Evolutionary conservation across 208 protist species (phyloP).

Genomic region (Leishmania lainsoni): DNA sequence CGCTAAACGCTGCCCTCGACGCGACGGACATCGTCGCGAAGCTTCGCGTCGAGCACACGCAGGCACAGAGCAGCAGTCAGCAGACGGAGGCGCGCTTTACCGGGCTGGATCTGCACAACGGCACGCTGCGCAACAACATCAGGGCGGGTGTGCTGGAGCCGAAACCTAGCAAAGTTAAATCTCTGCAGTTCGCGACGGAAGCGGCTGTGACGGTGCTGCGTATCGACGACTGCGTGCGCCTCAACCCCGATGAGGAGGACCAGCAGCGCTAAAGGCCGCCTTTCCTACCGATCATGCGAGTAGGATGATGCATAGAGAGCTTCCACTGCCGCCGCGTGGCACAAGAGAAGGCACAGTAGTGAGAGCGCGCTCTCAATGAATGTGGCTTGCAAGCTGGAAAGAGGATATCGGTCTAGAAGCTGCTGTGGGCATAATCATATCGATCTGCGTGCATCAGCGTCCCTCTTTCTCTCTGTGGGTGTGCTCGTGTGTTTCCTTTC

Average conservation of each 20-base stretch:
- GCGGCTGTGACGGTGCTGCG: constrained; percentile 99
- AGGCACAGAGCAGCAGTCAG: constrained; percentile 44
- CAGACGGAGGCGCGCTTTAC: constrained; percentile 58
- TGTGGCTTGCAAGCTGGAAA: neutral
- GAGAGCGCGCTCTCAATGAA: neutral
- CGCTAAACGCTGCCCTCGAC: constrained; percentile 98
- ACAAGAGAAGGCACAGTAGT: neutral
- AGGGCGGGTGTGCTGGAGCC: constrained; percentile 99
- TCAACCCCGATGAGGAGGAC: constrained; percentile 91
- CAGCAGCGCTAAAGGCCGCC: constrained; percentile 17
- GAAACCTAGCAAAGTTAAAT: constrained; percentile 98
- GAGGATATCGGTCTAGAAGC: neutral
- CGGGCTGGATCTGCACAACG: constrained; percentile 96
- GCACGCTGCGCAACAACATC: constrained; percentile 97
- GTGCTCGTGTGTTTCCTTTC: neutral
- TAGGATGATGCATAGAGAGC: neutral
- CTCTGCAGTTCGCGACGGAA: constrained; percentile 99
- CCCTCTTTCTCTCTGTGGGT: neutral
- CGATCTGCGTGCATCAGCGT: neutral
- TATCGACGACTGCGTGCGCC: constrained; percentile 99
- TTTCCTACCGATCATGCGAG: neutral
- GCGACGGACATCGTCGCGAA: constrained; percentile 98
- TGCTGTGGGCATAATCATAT: neutral
- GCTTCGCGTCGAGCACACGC: constrained; percentile 97
- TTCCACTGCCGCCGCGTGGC: neutral